phyloP scores from a whole-genome alignment of 169 alveolate species.

The Sarcocystis neurona region DNA sequence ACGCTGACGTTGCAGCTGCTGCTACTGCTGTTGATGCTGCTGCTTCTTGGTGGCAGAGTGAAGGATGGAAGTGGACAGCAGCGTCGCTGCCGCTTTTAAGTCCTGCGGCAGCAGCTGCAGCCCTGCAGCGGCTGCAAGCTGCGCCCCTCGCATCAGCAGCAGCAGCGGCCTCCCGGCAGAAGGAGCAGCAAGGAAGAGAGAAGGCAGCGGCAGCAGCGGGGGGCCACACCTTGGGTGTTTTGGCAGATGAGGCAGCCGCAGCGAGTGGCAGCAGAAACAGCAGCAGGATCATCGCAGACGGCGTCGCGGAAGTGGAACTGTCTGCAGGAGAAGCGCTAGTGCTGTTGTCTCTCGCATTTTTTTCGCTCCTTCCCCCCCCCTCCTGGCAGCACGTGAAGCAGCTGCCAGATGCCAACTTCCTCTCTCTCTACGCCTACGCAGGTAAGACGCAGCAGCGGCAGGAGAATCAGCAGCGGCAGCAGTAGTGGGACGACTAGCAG shows the following conservation, averaged over 20 bases:
- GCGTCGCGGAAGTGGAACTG: conserved; percentile 11
- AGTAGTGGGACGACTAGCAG: too few species aligned
- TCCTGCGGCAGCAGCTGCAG: too few species aligned
- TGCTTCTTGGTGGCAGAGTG: too few species aligned
- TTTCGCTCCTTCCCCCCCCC: conserved; percentile 39
- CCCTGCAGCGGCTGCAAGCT: neutral
- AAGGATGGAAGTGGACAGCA: too few species aligned
- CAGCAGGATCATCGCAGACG: neutral
- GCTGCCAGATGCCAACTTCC: conserved; percentile 23
- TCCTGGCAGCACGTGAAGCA: conserved; percentile 4
- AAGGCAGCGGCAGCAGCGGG: neutral
- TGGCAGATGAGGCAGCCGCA: too few species aligned
- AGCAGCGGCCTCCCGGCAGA: neutral
- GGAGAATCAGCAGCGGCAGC: too few species aligned
- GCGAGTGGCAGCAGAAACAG: too few species aligned
- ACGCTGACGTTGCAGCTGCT: too few species aligned
- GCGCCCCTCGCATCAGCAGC: neutral
- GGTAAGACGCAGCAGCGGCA: too few species aligned
- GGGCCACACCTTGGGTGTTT: too few species aligned
- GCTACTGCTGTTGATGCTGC: too few species aligned
- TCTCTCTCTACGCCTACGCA: conserved; percentile 26
- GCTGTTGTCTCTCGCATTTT: conserved; percentile 29
- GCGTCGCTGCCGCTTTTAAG: too few species aligned
- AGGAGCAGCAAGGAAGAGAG: neutral
- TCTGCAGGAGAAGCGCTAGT: conserved; percentile 48